Conservation (phyloP, 192 early-diverging fungal genomes). For the Mortierella alpina region DNA sequence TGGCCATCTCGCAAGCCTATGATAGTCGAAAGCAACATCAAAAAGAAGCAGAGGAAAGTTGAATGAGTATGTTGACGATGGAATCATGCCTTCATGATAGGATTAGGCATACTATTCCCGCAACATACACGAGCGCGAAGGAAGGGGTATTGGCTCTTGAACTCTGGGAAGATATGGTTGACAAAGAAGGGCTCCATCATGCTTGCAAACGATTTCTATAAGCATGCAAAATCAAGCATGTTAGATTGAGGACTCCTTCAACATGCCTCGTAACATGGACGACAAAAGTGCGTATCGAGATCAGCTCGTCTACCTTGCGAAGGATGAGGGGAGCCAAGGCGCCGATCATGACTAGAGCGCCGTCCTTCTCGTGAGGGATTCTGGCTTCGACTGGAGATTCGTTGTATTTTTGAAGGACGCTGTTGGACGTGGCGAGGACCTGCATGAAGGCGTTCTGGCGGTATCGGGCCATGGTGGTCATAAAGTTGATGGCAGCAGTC, state of each 20-base stretch:
- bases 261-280: not conserved
- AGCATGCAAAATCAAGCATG: not conserved
- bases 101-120: no score
- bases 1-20: slow-evolving; percentile 63
- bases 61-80: no score
- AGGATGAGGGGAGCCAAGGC: slow-evolving; percentile 76
- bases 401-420: slow-evolving; percentile 75
- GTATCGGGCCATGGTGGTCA: slow-evolving; percentile 81
- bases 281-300: not conserved
- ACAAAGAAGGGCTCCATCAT: slow-evolving; percentile 90
- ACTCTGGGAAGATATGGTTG: slow-evolving; percentile 90
- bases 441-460: slow-evolving; percentile 85
- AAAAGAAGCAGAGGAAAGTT: not conserved
- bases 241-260: not conserved
- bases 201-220: slow-evolving; percentile 71
- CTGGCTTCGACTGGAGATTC: slow-evolving; percentile 74
- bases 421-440: slow-evolving; percentile 85
- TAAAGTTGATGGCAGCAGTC: slow-evolving; percentile 78
- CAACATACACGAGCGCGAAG: slow-evolving; percentile 81
- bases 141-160: slow-evolving; percentile 85
- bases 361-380: slow-evolving; percentile 86
- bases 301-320: slow-evolving; percentile 56
- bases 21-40: not conserved
- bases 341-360: slow-evolving; percentile 90
- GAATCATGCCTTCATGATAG: not conserved